phyloP scores from a whole-genome alignment of 2,329 filamentous ascomycete species.

The Paecilomyces sp. region DNA sequence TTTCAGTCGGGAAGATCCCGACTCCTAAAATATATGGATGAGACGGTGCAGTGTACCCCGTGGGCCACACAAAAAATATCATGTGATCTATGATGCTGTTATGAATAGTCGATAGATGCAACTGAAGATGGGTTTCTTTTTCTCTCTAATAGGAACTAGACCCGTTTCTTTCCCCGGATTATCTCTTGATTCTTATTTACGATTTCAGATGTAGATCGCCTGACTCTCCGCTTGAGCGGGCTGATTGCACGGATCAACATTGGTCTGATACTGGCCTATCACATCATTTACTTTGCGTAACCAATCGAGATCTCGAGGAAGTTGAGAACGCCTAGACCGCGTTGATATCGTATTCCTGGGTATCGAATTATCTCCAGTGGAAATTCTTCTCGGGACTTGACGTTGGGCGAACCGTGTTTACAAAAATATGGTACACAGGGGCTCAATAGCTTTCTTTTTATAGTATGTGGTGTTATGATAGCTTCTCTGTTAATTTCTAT shows the following conservation, averaged over 20 bases:
- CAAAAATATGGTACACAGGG: no score
- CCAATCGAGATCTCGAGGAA: neutral
- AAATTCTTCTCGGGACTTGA: neutral
- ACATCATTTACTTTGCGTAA: neutral
- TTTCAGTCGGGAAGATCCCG: neutral
- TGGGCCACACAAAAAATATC: neutral
- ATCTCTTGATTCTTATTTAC: neutral
- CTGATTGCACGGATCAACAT: neutral
- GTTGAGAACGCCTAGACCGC: neutral
- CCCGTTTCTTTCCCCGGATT: neutral
- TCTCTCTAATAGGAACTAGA: neutral
- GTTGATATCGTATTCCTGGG: neutral
- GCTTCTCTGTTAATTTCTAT: no score
- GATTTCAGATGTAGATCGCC: neutral
- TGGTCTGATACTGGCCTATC: neutral
- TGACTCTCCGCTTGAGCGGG: neutral
- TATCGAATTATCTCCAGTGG: neutral
- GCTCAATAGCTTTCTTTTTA: no score
- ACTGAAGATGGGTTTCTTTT: conserved; percentile 20
- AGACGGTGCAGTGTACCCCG: neutral
- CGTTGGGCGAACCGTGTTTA: neutral
- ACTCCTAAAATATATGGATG: neutral
- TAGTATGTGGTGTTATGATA: no score
- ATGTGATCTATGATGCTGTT: conserved; percentile 27
- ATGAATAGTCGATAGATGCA: conserved; percentile 35